Evolutionary conservation across 129 eudicot genomes (phyloP).

Genomic region (Ambrosia trifida): DNA sequence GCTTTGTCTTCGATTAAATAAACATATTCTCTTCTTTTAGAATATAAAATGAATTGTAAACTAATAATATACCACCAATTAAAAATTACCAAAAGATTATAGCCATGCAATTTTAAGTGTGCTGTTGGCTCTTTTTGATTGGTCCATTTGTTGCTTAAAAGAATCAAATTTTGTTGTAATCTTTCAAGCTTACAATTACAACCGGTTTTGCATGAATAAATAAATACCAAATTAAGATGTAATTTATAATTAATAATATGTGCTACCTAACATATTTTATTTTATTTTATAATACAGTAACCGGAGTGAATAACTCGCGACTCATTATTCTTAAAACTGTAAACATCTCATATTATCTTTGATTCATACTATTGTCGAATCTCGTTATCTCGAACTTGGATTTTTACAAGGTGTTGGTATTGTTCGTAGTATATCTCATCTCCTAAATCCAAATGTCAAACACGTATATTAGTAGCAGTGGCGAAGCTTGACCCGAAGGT

Average conservation of each 20-base stretch:
- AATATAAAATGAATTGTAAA: neutral
- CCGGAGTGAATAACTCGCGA: no score
- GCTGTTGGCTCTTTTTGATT: constrained; percentile 32
- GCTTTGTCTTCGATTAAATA: constrained; percentile 19
- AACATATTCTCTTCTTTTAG: constrained; percentile 17
- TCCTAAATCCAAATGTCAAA: no score
- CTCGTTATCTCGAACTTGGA: no score
- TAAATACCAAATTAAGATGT: neutral
- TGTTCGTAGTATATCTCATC: no score
- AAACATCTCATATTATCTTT: no score
- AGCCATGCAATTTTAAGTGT: constrained; percentile 27
- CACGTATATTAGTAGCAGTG: no score
- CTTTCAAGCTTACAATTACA: neutral
- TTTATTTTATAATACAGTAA: no score
- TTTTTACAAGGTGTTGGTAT: no score
- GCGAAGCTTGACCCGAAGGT: no score
- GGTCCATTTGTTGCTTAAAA: constrained; percentile 18
- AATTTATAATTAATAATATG: neutral
- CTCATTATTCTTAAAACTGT: no score
- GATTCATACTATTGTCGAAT: no score
- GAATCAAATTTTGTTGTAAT: neutral
- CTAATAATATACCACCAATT: constrained; percentile 2
- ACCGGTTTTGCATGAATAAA: neutral
- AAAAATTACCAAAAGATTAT: constrained; percentile 23
- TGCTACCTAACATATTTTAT: no score